phyloP scores from a whole-genome alignment of 176 grass and related monocot genomes.

The Carex myosuroides region DNA sequence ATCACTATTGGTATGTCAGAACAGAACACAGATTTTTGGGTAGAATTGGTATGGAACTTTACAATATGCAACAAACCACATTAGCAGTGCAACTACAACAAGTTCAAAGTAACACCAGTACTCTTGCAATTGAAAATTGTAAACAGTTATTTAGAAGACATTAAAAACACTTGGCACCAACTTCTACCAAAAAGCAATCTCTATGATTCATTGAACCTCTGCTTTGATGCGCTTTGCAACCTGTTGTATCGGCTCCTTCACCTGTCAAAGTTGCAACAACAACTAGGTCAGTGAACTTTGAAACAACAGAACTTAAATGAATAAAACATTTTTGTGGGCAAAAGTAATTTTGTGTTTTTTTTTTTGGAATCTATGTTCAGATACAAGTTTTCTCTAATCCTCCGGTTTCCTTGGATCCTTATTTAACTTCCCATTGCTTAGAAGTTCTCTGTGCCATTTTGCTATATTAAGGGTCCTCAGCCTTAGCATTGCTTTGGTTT shows the following conservation, averaged over 20 bases:
- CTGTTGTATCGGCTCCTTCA: slow-evolving; percentile 77
- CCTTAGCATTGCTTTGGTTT: background rate
- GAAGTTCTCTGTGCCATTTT: background rate
- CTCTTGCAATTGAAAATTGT: background rate
- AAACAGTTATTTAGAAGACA: background rate
- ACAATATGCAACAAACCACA: background rate
- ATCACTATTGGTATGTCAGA: background rate
- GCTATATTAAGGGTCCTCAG: background rate
- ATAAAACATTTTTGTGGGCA: background rate
- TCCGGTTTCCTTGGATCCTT: background rate
- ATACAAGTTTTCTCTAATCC: background rate
- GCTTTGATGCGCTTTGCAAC: slow-evolving; percentile 58
- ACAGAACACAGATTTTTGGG: background rate
- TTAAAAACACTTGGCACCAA: background rate
- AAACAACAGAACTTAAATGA: background rate
- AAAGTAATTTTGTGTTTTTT: background rate
- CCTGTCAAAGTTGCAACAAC: slow-evolving; percentile 27
- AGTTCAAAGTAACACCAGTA: background rate
- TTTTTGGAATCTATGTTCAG: background rate
- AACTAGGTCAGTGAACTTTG: background rate
- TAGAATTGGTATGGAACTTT: background rate
- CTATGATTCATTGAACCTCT: slow-evolving; percentile 21
- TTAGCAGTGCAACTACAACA: background rate
- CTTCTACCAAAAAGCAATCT: background rate
- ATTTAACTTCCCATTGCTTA: background rate